phyloP scores from a whole-genome alignment of 768 basidiomycete species.

The Candolleomyces aberdarensis region DNA sequence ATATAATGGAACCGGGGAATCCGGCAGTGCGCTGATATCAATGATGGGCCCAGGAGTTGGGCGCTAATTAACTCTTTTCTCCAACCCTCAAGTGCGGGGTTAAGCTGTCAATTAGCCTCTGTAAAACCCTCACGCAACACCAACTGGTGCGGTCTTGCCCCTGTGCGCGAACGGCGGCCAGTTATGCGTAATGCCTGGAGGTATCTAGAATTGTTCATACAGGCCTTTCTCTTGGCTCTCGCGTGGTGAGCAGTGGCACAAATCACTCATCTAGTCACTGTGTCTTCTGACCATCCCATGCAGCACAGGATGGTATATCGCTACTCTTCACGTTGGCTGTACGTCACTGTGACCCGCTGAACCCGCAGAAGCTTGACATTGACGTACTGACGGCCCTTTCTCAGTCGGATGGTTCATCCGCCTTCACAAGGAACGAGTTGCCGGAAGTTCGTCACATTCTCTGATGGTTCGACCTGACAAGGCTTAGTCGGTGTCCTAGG shows the following conservation, averaged over 20 bases:
- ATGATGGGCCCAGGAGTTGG: no score
- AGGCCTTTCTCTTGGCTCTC: no score
- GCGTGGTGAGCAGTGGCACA: neutral
- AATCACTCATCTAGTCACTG: neutral
- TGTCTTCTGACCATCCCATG: neutral
- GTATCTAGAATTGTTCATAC: no score
- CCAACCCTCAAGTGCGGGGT: no score
- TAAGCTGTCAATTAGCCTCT: no score
- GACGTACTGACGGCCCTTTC: neutral
- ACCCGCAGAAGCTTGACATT: neutral
- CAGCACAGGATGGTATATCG: slow-evolving; percentile 5
- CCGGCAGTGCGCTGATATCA: no score
- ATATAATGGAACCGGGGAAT: no score
- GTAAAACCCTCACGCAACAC: no score
- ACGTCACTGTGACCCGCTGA: neutral
- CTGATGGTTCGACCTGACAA: neutral
- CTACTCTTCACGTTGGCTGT: slow-evolving; percentile 1
- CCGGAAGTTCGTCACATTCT: neutral
- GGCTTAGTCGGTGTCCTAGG: neutral
- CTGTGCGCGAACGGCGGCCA: no score
- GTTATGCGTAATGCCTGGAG: no score
- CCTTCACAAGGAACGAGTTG: neutral
- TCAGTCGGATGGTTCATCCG: slow-evolving; percentile 3
- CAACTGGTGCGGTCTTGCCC: no score
- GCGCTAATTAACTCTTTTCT: no score